Base-by-base conservation (phyloP, 2,329 filamentous ascomycete species). In the Ilyonectria mors-panacis region DNA sequence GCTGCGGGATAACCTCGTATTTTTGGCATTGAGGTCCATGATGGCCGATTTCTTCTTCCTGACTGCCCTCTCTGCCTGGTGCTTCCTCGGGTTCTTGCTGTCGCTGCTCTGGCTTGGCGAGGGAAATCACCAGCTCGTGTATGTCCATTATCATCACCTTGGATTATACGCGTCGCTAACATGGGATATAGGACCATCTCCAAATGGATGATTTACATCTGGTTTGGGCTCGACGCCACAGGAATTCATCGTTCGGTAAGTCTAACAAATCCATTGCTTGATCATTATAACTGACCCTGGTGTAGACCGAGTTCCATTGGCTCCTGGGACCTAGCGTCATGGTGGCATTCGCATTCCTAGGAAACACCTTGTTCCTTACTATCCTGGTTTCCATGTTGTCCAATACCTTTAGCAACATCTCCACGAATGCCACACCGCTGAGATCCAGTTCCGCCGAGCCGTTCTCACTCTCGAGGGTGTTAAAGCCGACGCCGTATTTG, bases 131-230 rank as follows among this genome's bases (percentile, higher is more conserved):
- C 82, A 87, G 58, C 80, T 91, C 5, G 82, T 92, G 80, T 87
- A 79, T 72, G 84, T 79, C 8, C n/a, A 4, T 13, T 35, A 6
- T 3, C 13, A 19, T 30, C 21, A 30, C 23, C 45, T 15, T 15
- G 15, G 28, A 28, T 8, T 35, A 17, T 10, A 28, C 17, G 35
- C 17, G n/a, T 59, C 68, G 50, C 65, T 73, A 4, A 75, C 51
- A 23, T 19, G 44, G 30, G 15, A 35, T 26, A 13, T 53, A 87
- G 85, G 5, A 93, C 91, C 1, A 94, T 96, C 68, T 90, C 90
- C 50, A 94, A 95, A 80, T 97, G 94, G 94, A 95, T 97, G 93
- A 87, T 96, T 2, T 96, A 93, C 87, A 95, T 97, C 70, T 97
- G 94, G 94, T 96, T 97, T 76, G 94, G 94, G 2, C 87, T 97